Conservation (phyloP, 176 grass and related monocot genomes). For the Oropetium thomaeum region DNA sequence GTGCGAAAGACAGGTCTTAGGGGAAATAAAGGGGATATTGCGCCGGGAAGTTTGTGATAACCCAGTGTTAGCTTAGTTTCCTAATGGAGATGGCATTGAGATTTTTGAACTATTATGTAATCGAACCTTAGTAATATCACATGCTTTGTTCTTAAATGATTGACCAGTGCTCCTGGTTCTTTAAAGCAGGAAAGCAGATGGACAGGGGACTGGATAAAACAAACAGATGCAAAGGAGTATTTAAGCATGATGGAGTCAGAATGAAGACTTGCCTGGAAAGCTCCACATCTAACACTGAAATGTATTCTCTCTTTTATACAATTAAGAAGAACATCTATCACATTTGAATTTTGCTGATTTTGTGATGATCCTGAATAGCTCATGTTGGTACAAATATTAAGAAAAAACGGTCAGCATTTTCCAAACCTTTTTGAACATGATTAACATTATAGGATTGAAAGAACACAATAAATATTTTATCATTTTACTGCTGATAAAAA, state of each 20-base stretch:
- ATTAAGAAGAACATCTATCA: slow-evolving; percentile 60
- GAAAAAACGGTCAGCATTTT: slow-evolving; percentile 2
- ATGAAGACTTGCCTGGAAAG: slow-evolving; percentile 65
- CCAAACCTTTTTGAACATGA: slow-evolving; percentile 27
- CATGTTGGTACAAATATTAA: slow-evolving; percentile 35
- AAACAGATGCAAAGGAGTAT: slow-evolving; percentile 27
- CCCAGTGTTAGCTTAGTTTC: no score
- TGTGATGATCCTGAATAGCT: slow-evolving; percentile 41
- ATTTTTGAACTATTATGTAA: no score
- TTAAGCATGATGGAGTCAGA: slow-evolving; percentile 22
- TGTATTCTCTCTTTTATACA: slow-evolving; percentile 58
- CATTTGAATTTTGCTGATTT: slow-evolving; percentile 46
- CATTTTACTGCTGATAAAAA: slow-evolving; percentile 14
- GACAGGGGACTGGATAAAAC: not conserved
- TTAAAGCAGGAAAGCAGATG: not conserved
- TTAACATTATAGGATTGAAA: not conserved
- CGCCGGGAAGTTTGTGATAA: no score
- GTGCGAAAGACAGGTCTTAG: no score
- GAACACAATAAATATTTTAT: slow-evolving; percentile 12
- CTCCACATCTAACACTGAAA: slow-evolving; percentile 62
- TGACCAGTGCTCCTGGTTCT: no score
- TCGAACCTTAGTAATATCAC: no score
- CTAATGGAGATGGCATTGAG: no score
- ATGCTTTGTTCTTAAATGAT: no score
- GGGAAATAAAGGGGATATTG: no score